Evolutionary conservation across 2,329 filamentous ascomycete genomes (phyloP), one percentile per base, ranked within the genome.

Genomic region (Arthrinium phaeospermum): DNA sequence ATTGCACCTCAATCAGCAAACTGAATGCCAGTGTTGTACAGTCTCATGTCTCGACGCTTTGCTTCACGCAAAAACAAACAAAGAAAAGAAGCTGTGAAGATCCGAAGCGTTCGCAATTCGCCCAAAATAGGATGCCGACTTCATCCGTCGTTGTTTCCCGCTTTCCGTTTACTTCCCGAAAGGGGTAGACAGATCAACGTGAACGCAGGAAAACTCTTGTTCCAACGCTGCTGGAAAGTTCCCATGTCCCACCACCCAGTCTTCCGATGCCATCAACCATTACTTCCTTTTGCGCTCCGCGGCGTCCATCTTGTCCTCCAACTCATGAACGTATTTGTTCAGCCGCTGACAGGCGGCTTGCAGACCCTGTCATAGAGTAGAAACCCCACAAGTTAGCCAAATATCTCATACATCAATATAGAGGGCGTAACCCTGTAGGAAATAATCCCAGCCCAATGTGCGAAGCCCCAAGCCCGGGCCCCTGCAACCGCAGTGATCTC

Each of bases 281-380:
- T 84, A 91, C 86, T 92, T 93, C 85, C 91, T 93, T 85, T 91
- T 93, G 79, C 83, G 82, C 78, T 91, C 88, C 79, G 90, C 78
- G 74, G 88, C 86, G 76, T 92, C 91, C 77, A 95, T 88, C 85
- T 93, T 95, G 78, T 93, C 90, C 85, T 98, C 96, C 75, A 98
- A 85, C 70, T 90, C 90, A 80, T 91, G 90, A 75, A 98, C 91
- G 81, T 98, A 97, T 75, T 89, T 90, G 84, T 94, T 94, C 82
- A 98, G 90, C 81, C 93, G 91, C 83, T 95, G 92, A 72, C 97
- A 95, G 68, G 95, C 94, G 69, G 91, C 89, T 89, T 98, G 95
- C 68, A 98, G 89, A 76, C 94, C 92, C 95, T 97, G 76, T 76
- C 72, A 45, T 0, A 41, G 4, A 44, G 19, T 45, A 22, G 44